These are phyloP conservation scores for Dysphania ambrosioides DNA, from an alignment of 148 eudicot genomes.

Conservation along the genomic window DNA sequence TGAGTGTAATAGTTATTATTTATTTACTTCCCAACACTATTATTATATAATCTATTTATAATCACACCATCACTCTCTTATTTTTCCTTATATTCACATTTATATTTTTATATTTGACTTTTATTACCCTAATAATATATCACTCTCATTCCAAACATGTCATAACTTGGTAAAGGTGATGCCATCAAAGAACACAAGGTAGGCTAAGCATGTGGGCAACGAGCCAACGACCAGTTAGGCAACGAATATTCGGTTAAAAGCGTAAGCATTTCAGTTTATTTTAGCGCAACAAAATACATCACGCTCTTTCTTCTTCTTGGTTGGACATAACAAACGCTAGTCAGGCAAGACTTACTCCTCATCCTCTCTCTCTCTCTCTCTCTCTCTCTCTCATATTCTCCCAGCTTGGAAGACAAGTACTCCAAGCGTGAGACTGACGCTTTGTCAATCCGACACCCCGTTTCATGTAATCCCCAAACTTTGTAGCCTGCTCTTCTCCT, in stretches of 20 bases:
- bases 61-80: too few relatives aligned
- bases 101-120: too few relatives aligned
- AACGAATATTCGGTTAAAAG: conserved; percentile 11
- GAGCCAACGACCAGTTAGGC: neutral
- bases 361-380: conserved; percentile 1
- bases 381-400: neutral
- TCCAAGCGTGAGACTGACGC: neutral
- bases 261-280: neutral
- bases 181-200: neutral
- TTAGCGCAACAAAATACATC: neutral
- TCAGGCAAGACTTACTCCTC: conserved; percentile 4
- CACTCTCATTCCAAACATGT: too few relatives aligned
- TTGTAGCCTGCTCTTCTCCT: too few relatives aligned
- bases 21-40: too few relatives aligned
- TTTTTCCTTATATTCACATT: too few relatives aligned
- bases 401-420: conserved; percentile 3
- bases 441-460: neutral
- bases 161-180: neutral
- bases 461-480: neutral
- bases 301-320: neutral
- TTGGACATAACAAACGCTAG: neutral
- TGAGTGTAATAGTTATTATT: too few relatives aligned
- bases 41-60: too few relatives aligned
- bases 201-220: conserved; percentile 7
- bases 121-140: too few relatives aligned